Evolutionary conservation across 495 filamentous ascomycete species (phyloP).

Genomic region (Talaromyces liani): DNA sequence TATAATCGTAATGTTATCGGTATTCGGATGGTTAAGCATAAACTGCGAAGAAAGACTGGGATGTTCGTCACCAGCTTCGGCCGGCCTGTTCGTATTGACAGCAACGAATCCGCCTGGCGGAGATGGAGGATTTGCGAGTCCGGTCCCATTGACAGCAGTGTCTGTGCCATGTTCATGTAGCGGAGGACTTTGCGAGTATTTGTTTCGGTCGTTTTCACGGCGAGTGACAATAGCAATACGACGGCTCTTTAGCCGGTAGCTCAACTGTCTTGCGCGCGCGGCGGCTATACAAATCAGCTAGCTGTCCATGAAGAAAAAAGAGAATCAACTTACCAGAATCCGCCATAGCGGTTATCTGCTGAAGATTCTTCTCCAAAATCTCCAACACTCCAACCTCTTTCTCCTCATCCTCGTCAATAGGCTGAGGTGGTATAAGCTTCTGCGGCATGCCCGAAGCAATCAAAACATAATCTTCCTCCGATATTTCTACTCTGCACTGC

Average conservation of each 20-base stretch:
- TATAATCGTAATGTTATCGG: conserved; percentile 41
- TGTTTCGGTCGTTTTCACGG: conserved; percentile 40
- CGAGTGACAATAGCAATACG: conserved; percentile 61
- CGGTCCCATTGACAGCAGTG: conserved; percentile 22
- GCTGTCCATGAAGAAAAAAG: not conserved
- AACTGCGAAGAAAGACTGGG: conserved; percentile 29
- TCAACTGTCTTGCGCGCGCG: conserved; percentile 70
- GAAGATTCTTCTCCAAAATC: conserved; percentile 69
- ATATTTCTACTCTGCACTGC: conserved; percentile 75
- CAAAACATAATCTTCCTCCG: conserved; percentile 77
- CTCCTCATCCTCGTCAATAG: conserved; percentile 77
- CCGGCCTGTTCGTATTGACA: conserved; percentile 39
- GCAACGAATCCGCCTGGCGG: conserved; percentile 50
- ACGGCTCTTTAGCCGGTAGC: conserved; percentile 70
- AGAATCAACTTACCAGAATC: conserved; percentile 58
- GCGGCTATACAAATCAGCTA: conserved; percentile 49
- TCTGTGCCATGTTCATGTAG: conserved; percentile 21
- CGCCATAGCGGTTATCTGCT: conserved; percentile 66
- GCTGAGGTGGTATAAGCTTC: conserved; percentile 75
- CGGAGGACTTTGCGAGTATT: conserved; percentile 26
- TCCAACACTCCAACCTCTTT: conserved; percentile 78
- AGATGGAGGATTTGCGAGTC: conserved; percentile 24
- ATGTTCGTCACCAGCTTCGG: conserved; percentile 26
- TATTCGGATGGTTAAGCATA: conserved; percentile 35
- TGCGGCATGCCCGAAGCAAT: conserved; percentile 76